These are phyloP conservation scores for Tetracladium marchalianum DNA, from an alignment of 495 filamentous ascomycete species.

Conservation along the genomic window DNA sequence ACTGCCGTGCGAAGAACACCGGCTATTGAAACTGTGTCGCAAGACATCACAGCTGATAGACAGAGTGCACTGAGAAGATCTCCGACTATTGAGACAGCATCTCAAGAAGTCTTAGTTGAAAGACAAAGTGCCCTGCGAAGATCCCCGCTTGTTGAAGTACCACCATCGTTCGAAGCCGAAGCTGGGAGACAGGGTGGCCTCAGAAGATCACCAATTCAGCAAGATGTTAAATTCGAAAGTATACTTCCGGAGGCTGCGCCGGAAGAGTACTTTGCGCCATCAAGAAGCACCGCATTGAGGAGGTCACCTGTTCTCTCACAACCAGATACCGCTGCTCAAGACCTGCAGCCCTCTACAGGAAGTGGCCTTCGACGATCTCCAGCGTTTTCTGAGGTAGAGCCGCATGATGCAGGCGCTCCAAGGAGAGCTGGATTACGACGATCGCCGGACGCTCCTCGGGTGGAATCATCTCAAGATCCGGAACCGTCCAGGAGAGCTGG, in stretches of 20 bases:
- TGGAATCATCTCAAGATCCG: not conserved
- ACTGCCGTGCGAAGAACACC: no score
- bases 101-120: no score
- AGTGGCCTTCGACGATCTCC: not conserved
- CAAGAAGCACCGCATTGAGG: conserved; percentile 1
- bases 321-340: not conserved
- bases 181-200: conserved; percentile 8
- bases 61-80: no score
- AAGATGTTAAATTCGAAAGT: not conserved
- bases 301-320: conserved; percentile 7
- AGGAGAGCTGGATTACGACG: not conserved
- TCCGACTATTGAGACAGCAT: no score
- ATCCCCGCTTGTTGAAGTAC: no score
- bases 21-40: no score
- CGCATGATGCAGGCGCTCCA: not conserved
- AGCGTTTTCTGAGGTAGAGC: not conserved
- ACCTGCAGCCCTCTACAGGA: not conserved
- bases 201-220: conserved; percentile 14
- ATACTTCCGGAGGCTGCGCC: no score
- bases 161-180: no score
- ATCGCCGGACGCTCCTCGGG: not conserved
- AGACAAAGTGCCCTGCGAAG: no score
- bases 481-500: no score
- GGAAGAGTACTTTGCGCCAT: no score
- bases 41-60: no score